These are phyloP conservation scores for Eutypa lata DNA, from an alignment of 2,329 filamentous ascomycete genomes.

Conservation along the genomic window DNA sequence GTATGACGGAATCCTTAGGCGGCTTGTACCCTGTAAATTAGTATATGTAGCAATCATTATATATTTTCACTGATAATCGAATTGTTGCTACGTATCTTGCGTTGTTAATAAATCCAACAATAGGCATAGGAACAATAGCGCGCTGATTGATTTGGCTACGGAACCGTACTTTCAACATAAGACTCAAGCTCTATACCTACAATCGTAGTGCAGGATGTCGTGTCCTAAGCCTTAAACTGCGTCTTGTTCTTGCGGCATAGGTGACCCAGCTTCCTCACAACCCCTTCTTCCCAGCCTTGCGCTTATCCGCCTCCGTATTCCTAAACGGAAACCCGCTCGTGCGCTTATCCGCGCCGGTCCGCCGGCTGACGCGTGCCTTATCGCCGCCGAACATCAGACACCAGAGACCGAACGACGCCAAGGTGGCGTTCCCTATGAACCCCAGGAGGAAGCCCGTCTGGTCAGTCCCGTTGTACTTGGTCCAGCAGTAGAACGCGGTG, in stretches of 20 bases:
- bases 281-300: slow-evolving; percentile 18
- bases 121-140: too few relatives aligned
- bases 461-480: slow-evolving; percentile 55
- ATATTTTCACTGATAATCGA: too few relatives aligned
- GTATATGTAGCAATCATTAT: too few relatives aligned
- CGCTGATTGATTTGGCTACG: too few relatives aligned
- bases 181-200: too few relatives aligned
- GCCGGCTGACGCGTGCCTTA: slow-evolving; percentile 31
- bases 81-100: too few relatives aligned
- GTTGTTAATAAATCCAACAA: too few relatives aligned
- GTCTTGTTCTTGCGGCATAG: background rate
- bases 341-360: slow-evolving; percentile 39
- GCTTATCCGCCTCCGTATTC: slow-evolving; percentile 32
- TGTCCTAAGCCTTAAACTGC: too few relatives aligned
- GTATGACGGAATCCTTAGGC: too few relatives aligned
- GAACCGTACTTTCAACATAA: too few relatives aligned
- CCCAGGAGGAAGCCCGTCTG: slow-evolving; percentile 60
- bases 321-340: slow-evolving; percentile 39
- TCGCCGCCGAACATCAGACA: slow-evolving; percentile 42
- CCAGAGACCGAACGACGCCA: slow-evolving; percentile 65
- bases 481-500: slow-evolving; percentile 66
- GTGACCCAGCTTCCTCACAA: background rate
- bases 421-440: slow-evolving; percentile 49
- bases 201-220: too few relatives aligned
- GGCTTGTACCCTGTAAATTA: too few relatives aligned